Base-by-base conservation (phyloP, 345 rosid species). In the Cardamine resedifolia region DNA sequence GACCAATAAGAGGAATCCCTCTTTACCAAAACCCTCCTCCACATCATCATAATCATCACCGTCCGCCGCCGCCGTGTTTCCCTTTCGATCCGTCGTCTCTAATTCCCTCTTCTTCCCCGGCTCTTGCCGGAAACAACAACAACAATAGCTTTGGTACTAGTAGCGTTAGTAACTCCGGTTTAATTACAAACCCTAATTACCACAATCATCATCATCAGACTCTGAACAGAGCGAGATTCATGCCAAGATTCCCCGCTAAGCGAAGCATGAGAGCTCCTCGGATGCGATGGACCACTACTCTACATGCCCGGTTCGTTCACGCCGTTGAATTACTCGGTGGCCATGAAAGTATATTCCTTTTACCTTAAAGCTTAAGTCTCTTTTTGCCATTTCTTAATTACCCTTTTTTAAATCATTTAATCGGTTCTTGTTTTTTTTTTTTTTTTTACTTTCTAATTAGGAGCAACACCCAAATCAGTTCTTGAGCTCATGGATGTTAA, bases 401-500 rank as follows among this genome's bases (percentile, higher is more conserved):
- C 3, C 76, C 83, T 11, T 87, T 79, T 78, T 79, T 3, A 79
- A 81, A 86, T 81, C 75, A 81, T 31, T 31, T 36, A 63, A 58
- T 45, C 45, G 39, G 28, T 56, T 63, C 43, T 64, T 48, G 33
- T 23, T 21, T 20, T 58, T 48, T 41, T 23, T 21, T 20, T 58
- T 43, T 38, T 38, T 5, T 45, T 56, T 78, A 88, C 76, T 90
- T 90, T 26, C 43, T 57, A 7, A 47, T 67, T 71, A 92, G 98
- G 98, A 78, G 96, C 98, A 69, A 92, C 98, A 56, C 98, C 98
- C 45, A 92, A 92, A 76, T 90, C 96, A 63, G 98, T 92, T 76
- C 98, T 92, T 71, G 98, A 92, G 86, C 95, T 92, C 24, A 92
- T 92, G 98, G 96, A 90, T 90, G 96, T 92, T 44, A 92, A 92